Conservation (phyloP, 2,329 filamentous ascomycete species). For the Aspergillus jensenii region DNA sequence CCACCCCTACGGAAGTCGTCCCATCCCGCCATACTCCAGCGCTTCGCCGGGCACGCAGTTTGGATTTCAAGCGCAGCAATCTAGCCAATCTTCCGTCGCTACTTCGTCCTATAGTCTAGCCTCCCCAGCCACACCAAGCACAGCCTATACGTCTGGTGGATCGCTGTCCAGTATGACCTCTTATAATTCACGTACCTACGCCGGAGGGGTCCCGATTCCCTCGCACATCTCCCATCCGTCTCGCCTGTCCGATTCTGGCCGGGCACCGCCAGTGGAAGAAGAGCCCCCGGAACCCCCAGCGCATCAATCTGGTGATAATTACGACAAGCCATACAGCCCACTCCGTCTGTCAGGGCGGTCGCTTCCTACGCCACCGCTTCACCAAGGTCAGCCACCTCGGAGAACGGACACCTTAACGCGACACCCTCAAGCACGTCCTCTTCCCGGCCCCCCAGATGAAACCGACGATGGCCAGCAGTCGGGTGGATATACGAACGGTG, state of each 20-base stretch:
- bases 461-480: constrained; percentile 34
- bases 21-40: constrained; percentile 27
- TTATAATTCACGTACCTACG: constrained; percentile 21
- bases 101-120: constrained; percentile 28
- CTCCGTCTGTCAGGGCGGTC: constrained; percentile 38
- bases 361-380: constrained; percentile 50
- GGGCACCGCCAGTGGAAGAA: constrained; percentile 24
- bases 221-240: constrained; percentile 26
- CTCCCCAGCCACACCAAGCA: constrained; percentile 20
- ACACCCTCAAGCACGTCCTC: constrained; percentile 58
- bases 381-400: constrained; percentile 52
- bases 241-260: constrained; percentile 19
- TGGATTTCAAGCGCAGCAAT: constrained; percentile 26
- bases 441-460: constrained; percentile 58
- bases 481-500: constrained; percentile 17
- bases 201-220: constrained; percentile 22
- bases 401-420: constrained; percentile 54
- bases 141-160: constrained; percentile 22
- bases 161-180: constrained; percentile 21
- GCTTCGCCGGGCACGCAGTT: constrained; percentile 27
- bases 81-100: constrained; percentile 24
- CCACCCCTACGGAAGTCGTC: constrained; percentile 37
- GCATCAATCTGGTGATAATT: constrained; percentile 30
- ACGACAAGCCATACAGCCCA: constrained; percentile 27
- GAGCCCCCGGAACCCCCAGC: constrained; percentile 35